These are phyloP conservation scores for Colletotrichum orchidophilum DNA, from an alignment of 2,329 filamentous ascomycete genomes.

Conservation along the genomic window DNA sequence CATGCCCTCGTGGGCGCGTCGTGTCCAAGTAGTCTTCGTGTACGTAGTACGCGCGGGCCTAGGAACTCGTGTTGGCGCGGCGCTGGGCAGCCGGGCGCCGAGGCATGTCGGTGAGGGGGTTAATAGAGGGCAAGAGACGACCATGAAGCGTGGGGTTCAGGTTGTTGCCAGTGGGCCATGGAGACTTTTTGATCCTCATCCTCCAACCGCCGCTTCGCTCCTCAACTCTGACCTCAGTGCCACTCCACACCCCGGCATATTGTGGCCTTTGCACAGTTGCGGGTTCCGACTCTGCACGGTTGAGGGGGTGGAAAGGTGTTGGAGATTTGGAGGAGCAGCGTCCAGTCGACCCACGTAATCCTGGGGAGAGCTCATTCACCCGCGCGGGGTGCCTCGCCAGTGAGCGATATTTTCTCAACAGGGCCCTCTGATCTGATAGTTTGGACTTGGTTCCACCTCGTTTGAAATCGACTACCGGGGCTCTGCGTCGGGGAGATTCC, in stretches of 20 bases:
- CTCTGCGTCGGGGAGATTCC: background rate
- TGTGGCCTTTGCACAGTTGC: background rate
- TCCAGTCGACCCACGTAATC: background rate
- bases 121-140: too few species aligned
- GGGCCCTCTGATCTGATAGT: background rate
- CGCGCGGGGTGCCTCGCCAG: background rate
- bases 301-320: background rate
- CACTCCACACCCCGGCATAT: background rate
- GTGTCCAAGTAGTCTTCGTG: background rate
- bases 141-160: background rate
- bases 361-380: background rate
- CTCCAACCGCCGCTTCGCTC: background rate
- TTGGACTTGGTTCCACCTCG: background rate
- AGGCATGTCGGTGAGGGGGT: slow-evolving; percentile 17
- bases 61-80: slow-evolving; percentile 10
- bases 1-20: slow-evolving; percentile 11
- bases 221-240: background rate
- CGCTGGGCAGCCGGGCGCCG: slow-evolving; percentile 10
- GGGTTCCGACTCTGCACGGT: background rate
- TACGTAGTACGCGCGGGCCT: background rate
- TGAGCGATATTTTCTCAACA: background rate
- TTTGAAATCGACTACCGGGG: background rate
- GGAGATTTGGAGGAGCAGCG: background rate
- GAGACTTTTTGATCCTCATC: background rate
- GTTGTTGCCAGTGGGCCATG: background rate